Percentiles rank a stretch among this genome's conserved stretches.
phyloP scores from a whole-genome alignment of 176 grass and related monocot species.

The Musa itinerans region DNA sequence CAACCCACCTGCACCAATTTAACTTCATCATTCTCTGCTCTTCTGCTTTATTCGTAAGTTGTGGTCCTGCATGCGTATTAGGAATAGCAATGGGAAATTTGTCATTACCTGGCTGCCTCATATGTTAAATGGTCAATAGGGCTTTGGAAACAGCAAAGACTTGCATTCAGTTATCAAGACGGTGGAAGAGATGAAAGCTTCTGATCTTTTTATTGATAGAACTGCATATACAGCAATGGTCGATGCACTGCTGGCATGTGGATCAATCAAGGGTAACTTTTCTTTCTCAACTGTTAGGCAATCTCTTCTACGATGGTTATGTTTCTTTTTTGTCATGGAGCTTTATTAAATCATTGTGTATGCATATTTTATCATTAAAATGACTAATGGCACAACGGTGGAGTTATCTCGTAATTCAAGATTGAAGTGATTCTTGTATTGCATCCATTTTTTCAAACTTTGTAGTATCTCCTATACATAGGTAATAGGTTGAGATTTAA shows the following conservation, averaged over 20 bases:
- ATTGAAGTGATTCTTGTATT: background rate
- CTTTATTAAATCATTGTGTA: background rate
- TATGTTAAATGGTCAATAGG: slow-evolving; percentile 37
- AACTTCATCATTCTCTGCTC: background rate
- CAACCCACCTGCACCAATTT: too few species aligned
- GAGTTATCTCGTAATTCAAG: background rate
- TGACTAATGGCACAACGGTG: background rate
- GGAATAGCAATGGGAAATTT: background rate
- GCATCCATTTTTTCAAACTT: too few species aligned
- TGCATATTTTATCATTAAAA: background rate
- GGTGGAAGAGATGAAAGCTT: slow-evolving; percentile 86
- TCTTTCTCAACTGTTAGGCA: background rate
- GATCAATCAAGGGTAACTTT: slow-evolving; percentile 51
- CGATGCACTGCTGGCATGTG: slow-evolving; percentile 70
- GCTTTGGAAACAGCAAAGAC: slow-evolving; percentile 56
- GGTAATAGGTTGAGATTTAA: too few species aligned
- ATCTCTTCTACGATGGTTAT: background rate
- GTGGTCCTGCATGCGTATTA: too few species aligned
- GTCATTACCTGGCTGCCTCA: background rate
- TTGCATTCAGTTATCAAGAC: slow-evolving; percentile 64
- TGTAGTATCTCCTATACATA: too few species aligned
- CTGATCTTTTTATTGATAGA: slow-evolving; percentile 58
- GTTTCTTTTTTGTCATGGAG: background rate
- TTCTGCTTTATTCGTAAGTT: background rate
- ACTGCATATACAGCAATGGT: slow-evolving; percentile 78